Evolutionary conservation across 345 rosid species (phyloP), one percentile per base, ranked within the genome.

Genomic region (Combretum micranthum): DNA sequence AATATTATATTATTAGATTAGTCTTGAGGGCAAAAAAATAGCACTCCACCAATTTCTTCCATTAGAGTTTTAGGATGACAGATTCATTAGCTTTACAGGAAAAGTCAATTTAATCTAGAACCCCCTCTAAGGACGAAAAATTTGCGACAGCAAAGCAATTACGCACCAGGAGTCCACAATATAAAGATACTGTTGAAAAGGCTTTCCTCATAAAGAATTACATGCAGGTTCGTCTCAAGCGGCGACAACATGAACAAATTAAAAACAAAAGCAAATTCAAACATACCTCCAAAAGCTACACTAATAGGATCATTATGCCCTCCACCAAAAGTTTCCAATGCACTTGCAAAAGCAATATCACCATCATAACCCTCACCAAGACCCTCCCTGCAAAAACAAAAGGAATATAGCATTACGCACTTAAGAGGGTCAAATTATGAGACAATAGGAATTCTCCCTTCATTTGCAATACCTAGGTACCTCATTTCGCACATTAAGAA

Each of bases 251-350:
- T 16, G 13, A 19, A 52, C 37, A 52, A 22, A 13, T 13, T 17
- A 26, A 19, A 56, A 50, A 51, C 6, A 47, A 57, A 60, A 49
- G 46, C 18, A 53, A 42, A 50, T 42, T 19, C 22, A 8, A 32
- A 50, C 71, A 62, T 76, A 90, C 99, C 99, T 75, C 99, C 99
- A 73, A 94, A 94, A 64, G 99, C 96, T 63, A 90, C 80, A 78
- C 99, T 87, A 43, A 94, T 87, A 18, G 97, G 97, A 76, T 94
- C 99, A 63, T 90, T 94, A 66, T 94, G 99, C 53, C 96, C 99
- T 72, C 97, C 97, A 50, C 99, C 97, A 78, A 94, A 94, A 52
- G 84, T 71, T 83, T 92, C 98, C 60, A 92, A 77, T 48, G 98
- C 93, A 83, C 96, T 84, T 43, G 98, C 98, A 66, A 92, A 92